Evolutionary conservation across 805 yeast species (phyloP), one percentile per base, ranked within the genome.

Genomic region (Sugiyamaella marilandica): DNA sequence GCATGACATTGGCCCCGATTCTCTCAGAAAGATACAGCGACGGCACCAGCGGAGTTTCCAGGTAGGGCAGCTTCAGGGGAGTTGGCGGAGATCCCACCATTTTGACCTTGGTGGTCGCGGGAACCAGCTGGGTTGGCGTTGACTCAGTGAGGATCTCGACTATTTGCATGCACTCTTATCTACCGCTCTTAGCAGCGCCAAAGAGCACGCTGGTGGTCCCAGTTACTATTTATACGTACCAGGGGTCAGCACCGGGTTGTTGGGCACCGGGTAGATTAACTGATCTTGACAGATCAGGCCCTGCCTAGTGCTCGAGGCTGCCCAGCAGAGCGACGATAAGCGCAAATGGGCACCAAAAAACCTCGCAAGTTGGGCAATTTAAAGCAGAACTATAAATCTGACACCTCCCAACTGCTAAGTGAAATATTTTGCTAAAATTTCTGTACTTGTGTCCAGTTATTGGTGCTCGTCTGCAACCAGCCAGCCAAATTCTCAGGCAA

Each of bases 1-100:
- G 71, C 54, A 77, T 74, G 8, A 91, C 85, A 49, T 83, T 84
- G 49, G 95, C 77, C 39, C 83, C 84, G 24, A 82, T 75, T 59
- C 78, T 82, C 53, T 83, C 84, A 0, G 96, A 85, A 41, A 91
- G 72, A 29, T 87, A 82, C 9, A 82, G 77, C 0, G 96, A 96
- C 50, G 76, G 74, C 1, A 85, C 76, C 33, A 88, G 73, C 10
- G 97, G 97, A 0, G 95, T 80, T 57, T 90, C 95, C 43, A 63
- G 51, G 52, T 65, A 64, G 2, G 65, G 66, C 29, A 58, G 53
- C 13, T 52, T 19, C 18, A 46, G 37, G 5, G 50, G 45, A 16
- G 24, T 19, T 5, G 43, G 43, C 16, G 43, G 43, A n/a, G 43
- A 39, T 24, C 43, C 43, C 19, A 39, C 43, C 43, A 39, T 39